Conservation (phyloP, 1,284 basidiomycete species). For the Neolentinus lepideus region DNA sequence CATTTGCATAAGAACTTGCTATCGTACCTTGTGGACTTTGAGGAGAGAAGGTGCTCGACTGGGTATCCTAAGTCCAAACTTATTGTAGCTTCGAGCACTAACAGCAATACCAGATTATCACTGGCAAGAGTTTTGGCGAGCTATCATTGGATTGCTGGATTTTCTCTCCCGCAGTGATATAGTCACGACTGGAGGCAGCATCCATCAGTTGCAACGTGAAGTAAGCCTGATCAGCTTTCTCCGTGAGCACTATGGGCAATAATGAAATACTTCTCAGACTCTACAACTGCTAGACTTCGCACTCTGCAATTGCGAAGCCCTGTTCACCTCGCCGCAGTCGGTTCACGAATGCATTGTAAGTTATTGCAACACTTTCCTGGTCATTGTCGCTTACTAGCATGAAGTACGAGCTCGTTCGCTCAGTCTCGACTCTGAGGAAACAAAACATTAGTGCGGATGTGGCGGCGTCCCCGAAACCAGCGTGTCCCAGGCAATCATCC, state of each 20-base stretch:
- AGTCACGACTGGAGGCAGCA: slow-evolving; percentile 34
- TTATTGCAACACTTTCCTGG: slow-evolving; percentile 4
- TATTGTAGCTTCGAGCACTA: background rate
- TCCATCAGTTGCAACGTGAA: slow-evolving; percentile 12
- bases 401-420: slow-evolving; percentile 60
- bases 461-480: slow-evolving; percentile 12
- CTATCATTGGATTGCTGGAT: slow-evolving; percentile 41
- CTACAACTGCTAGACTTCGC: slow-evolving; percentile 43
- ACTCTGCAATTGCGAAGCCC: slow-evolving; percentile 38
- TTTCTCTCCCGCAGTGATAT: slow-evolving; percentile 45
- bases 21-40: slow-evolving; percentile 47
- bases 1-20: slow-evolving; percentile 44
- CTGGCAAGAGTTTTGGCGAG: slow-evolving; percentile 57
- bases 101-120: slow-evolving; percentile 39
- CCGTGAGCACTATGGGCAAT: background rate
- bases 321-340: slow-evolving; percentile 42
- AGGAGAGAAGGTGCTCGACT: slow-evolving; percentile 42
- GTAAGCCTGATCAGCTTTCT: slow-evolving; percentile 24
- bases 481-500: slow-evolving; percentile 15
- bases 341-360: slow-evolving; percentile 56
- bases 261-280: slow-evolving; percentile 24
- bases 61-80: slow-evolving; percentile 27
- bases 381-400: background rate
- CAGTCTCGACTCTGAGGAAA: slow-evolving; percentile 37
- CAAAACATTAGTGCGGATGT: slow-evolving; percentile 22